A percentile compares a stretch with the other conserved stretches of the same genome.
These are phyloP conservation scores for Yarrowia deformans DNA, from an alignment of 805 yeast species.

Conservation along the genomic window DNA sequence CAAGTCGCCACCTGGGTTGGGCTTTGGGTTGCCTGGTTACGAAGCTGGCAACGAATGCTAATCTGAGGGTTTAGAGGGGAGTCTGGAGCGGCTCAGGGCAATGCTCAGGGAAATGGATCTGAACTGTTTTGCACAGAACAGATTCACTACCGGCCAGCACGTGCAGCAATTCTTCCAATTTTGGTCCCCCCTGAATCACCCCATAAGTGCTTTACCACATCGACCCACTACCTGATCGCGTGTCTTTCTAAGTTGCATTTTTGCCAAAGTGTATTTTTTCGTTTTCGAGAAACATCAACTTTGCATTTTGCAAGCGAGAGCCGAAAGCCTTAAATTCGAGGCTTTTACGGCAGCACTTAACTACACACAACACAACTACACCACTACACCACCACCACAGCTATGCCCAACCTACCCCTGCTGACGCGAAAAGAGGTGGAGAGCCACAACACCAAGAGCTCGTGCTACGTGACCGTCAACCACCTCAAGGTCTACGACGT, in stretches of 20 bases:
- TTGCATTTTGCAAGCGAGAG: constrained; percentile 1
- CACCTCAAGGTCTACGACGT: constrained; percentile 85
- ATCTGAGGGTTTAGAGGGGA: too few species aligned
- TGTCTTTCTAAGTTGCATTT: constrained; percentile 18
- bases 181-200: too few species aligned
- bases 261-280: constrained; percentile 3
- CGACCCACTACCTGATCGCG: constrained; percentile 5
- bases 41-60: too few species aligned
- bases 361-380: neutral
- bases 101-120: too few species aligned
- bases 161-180: too few species aligned
- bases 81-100: too few species aligned
- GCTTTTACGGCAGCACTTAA: constrained; percentile 5
- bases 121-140: too few species aligned
- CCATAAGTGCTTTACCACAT: neutral
- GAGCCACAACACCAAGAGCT: constrained; percentile 31
- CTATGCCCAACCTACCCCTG: constrained; percentile 23
- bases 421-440: constrained; percentile 36
- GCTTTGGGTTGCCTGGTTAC: neutral
- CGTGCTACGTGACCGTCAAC: constrained; percentile 65
- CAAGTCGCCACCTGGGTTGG: neutral
- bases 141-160: too few species aligned
- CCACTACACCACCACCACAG: neutral
- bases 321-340: constrained; percentile 3
- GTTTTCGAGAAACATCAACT: neutral